These are phyloP conservation scores for Microbotryomycetes sp. DNA, from an alignment of 1,284 basidiomycete genomes.

Conservation along the genomic window DNA sequence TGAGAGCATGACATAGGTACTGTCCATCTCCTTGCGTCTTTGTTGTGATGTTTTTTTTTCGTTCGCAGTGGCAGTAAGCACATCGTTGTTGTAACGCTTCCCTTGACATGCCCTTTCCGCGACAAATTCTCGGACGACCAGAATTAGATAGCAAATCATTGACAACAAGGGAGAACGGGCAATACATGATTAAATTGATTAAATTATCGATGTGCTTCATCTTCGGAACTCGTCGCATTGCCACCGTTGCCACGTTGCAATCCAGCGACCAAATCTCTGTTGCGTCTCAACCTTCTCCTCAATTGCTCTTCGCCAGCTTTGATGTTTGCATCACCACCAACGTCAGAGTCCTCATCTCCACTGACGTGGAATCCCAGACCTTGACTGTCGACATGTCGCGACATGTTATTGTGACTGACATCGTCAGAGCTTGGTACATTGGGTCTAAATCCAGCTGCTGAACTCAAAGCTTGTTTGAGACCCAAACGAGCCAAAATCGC, in stretches of 20 bases:
- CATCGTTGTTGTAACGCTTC: neutral
- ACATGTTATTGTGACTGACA: neutral
- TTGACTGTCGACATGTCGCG: neutral
- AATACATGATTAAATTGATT: too few relatives aligned
- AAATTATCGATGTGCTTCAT: neutral
- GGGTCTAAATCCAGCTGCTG: neutral
- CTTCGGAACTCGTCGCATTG: neutral
- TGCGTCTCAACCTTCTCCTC: neutral
- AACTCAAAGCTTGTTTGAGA: slow-evolving; percentile 1
- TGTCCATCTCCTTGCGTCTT: neutral
- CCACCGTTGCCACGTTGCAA: neutral
- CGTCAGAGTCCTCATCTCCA: neutral
- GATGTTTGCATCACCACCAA: neutral
- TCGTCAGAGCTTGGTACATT: too few relatives aligned
- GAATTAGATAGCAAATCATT: too few relatives aligned
- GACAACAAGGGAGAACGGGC: too few relatives aligned
- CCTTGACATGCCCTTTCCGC: too few relatives aligned
- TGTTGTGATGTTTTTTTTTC: neutral
- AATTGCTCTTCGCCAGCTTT: neutral
- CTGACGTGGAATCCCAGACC: neutral
- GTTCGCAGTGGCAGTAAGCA: neutral
- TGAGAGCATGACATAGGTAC: neutral
- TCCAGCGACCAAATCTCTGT: neutral
- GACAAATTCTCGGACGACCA: too few relatives aligned
- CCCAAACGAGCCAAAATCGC: slow-evolving; percentile 18